Evolutionary conservation across 345 rosid genomes (phyloP).

Genomic region (Physaria fendleri): DNA sequence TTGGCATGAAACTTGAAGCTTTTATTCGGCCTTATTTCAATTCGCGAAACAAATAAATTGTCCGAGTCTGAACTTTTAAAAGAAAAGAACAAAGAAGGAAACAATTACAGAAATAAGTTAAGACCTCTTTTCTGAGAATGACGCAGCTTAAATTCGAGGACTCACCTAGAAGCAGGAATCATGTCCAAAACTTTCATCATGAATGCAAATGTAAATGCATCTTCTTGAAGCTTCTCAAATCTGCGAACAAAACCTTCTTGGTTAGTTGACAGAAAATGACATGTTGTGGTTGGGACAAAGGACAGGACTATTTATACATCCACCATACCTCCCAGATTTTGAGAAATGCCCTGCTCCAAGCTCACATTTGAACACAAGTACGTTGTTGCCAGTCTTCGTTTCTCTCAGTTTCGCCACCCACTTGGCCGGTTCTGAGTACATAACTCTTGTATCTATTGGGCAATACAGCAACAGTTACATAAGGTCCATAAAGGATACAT

Average conservation of each 20-base stretch:
- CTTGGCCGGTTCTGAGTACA: slow-evolving; percentile 94
- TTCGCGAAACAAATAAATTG: neutral
- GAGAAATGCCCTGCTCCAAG: slow-evolving; percentile 94
- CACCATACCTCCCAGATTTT: slow-evolving; percentile 83
- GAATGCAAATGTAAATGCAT: slow-evolving; percentile 65
- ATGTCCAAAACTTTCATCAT: slow-evolving; percentile 62
- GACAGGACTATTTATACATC: neutral
- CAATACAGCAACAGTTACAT: neutral
- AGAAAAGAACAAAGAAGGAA: neutral
- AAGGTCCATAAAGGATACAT: too few species aligned
- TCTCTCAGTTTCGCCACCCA: slow-evolving; percentile 90
- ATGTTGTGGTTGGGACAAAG: neutral
- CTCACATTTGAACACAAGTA: slow-evolving; percentile 77
- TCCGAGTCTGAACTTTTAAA: neutral
- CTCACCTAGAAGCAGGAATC: slow-evolving; percentile 45
- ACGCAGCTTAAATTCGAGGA: neutral
- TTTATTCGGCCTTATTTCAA: neutral
- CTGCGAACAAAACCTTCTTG: slow-evolving; percentile 31
- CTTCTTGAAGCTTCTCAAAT: slow-evolving; percentile 89
- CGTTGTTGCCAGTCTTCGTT: slow-evolving; percentile 63
- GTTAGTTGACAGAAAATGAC: neutral
- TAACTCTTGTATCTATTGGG: slow-evolving; percentile 70
- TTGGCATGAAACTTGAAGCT: neutral
- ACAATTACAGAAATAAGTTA: neutral
- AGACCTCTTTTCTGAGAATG: neutral